Evolutionary conservation across 176 grass and related monocot genomes (phyloP).

Genomic region (Triticum timopheevii): DNA sequence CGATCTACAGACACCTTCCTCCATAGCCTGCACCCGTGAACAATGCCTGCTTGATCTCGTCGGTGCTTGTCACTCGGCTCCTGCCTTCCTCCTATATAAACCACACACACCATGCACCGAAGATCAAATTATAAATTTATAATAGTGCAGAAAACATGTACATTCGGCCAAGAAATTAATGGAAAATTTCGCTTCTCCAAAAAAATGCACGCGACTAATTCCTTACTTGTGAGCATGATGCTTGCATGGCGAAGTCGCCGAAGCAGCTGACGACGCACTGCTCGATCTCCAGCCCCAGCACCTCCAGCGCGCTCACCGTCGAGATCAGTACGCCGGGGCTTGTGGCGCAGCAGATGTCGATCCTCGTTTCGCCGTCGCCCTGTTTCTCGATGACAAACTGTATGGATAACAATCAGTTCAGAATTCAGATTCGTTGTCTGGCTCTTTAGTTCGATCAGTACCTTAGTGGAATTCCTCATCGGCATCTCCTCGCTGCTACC

Average conservation of each 20-base stretch:
- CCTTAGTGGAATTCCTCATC: slow-evolving; percentile 67
- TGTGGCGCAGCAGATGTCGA: slow-evolving; percentile 66
- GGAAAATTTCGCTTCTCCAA: not conserved
- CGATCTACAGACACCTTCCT: slow-evolving; percentile 52
- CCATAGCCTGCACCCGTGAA: slow-evolving; percentile 81
- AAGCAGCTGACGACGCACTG: slow-evolving; percentile 85
- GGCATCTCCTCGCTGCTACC: slow-evolving; percentile 57
- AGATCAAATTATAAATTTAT: not conserved
- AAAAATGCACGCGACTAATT: not conserved
- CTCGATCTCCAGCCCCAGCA: slow-evolving; percentile 65
- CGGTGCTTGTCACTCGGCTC: slow-evolving; percentile 45
- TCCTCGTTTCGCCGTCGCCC: slow-evolving; percentile 45
- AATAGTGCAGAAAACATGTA: not conserved
- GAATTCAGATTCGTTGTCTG: too few relatives aligned
- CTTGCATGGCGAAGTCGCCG: slow-evolving; percentile 81
- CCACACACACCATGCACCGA: not conserved
- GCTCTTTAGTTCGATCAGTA: not conserved
- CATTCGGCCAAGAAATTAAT: not conserved
- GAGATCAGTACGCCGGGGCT: slow-evolving; percentile 64
- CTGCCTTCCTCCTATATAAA: slow-evolving; percentile 47
- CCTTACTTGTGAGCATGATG: slow-evolving; percentile 67
- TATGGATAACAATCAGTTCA: slow-evolving; percentile 13
- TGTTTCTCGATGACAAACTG: slow-evolving; percentile 78
- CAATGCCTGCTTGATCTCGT: slow-evolving; percentile 85
- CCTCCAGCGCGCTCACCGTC: slow-evolving; percentile 57